These are phyloP conservation scores for Stagonosporopsis cucurbitacearum DNA, from an alignment of 2,329 filamentous ascomycete species.

Conservation along the genomic window DNA sequence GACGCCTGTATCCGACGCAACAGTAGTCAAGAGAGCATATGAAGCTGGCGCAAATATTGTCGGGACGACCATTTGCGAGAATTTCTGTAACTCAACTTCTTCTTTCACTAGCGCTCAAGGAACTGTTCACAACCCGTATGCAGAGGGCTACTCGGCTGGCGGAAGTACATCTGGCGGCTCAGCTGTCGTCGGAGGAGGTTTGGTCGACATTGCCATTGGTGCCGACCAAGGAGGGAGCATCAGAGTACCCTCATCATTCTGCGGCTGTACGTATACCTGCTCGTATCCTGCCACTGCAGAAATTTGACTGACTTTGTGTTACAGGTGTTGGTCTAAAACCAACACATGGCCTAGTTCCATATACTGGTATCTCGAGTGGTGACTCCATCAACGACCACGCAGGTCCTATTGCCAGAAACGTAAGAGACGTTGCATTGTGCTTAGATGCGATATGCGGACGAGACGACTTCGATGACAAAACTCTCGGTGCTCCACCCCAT, in stretches of 20 bases:
- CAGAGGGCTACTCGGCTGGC: slow-evolving; percentile 55
- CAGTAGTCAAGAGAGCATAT: slow-evolving; percentile 59
- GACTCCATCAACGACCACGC: slow-evolving; percentile 54
- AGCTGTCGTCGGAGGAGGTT: slow-evolving; percentile 52
- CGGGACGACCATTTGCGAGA: slow-evolving; percentile 62
- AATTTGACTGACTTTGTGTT: neutral
- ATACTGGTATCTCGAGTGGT: slow-evolving; percentile 54
- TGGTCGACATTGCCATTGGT: slow-evolving; percentile 49
- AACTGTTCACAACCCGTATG: slow-evolving; percentile 51
- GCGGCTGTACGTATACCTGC: slow-evolving; percentile 37
- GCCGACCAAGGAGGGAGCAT: slow-evolving; percentile 52
- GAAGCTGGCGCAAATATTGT: slow-evolving; percentile 59
- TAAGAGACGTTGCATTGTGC: slow-evolving; percentile 33
- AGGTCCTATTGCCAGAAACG: slow-evolving; percentile 40
- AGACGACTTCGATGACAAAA: slow-evolving; percentile 42
- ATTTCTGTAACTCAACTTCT: slow-evolving; percentile 58
- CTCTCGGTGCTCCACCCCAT: slow-evolving; percentile 34
- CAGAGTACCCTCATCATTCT: slow-evolving; percentile 46
- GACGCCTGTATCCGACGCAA: slow-evolving; percentile 61
- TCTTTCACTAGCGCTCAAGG: slow-evolving; percentile 56
- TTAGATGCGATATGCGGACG: slow-evolving; percentile 40
- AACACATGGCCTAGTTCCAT: slow-evolving; percentile 58
- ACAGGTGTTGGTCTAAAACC: slow-evolving; percentile 48
- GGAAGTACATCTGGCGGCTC: slow-evolving; percentile 56
- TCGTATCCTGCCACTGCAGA: neutral